Evolutionary conservation across 208 protist genomes (phyloP).

Genomic region (Acanthamoeba culbertsoni): DNA sequence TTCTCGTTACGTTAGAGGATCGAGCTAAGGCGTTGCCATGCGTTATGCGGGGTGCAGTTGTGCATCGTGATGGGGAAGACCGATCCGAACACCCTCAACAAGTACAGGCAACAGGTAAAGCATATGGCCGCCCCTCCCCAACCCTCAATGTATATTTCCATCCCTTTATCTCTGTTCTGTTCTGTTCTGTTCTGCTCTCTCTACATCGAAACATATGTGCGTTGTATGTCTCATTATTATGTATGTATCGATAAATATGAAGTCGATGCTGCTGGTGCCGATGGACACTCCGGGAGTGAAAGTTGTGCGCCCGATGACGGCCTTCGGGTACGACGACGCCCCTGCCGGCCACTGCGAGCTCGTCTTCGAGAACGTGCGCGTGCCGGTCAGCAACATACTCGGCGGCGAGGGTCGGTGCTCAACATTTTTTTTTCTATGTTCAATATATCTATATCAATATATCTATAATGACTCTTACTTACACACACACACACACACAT

Average conservation of each 20-base stretch:
- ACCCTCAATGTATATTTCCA: background rate
- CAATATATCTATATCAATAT: too few relatives aligned
- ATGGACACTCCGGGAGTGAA: slow-evolving; percentile 71
- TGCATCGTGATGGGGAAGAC: slow-evolving; percentile 83
- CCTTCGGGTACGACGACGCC: slow-evolving; percentile 86
- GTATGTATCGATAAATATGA: background rate
- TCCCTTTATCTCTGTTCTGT: background rate
- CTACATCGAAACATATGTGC: background rate
- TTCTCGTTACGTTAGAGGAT: too few relatives aligned
- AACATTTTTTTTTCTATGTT: too few relatives aligned
- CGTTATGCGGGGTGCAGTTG: too few relatives aligned
- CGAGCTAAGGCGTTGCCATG: too few relatives aligned
- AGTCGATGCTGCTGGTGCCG: slow-evolving; percentile 88
- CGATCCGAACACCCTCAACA: slow-evolving; percentile 44
- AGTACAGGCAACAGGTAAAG: background rate
- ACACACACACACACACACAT: background rate
- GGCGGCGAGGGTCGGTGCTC: slow-evolving; percentile 78
- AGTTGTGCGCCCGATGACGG: slow-evolving; percentile 76
- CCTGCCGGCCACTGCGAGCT: slow-evolving; percentile 82
- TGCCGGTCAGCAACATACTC: slow-evolving; percentile 80
- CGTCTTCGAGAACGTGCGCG: slow-evolving; percentile 82
- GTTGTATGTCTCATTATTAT: background rate
- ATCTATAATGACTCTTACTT: background rate
- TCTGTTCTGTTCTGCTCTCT: too few relatives aligned
- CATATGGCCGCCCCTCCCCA: background rate